Evolutionary conservation across 192 early-diverging fungal genomes (phyloP), one percentile per base, ranked within the genome.

Genomic region (Dimargaris cristalligena): DNA sequence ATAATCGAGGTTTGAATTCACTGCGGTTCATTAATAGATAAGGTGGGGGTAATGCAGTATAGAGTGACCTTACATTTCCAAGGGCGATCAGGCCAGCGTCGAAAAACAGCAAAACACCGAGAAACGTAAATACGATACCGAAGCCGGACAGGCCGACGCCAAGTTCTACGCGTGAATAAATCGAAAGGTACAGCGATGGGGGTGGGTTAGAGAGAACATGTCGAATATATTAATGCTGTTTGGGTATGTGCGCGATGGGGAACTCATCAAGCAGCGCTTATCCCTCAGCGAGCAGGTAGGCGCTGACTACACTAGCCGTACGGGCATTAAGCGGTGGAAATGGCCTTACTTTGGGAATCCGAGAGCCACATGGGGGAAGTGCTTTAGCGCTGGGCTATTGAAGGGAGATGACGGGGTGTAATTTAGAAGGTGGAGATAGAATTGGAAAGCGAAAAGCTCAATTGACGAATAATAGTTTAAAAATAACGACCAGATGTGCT

Each of bases 21-120:
- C n/a, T n/a, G n/a, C n/a, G n/a, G n/a, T 6, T 4, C 18, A 65
- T 25, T 28, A 46, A 65, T 30, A 1, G 56, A 44, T 23, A 51
- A 25, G 16, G 38, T 9, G 58, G 57, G 30, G 58, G 30, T 11
- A 50, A 33, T 29, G n/a, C n/a, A n/a, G n/a, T n/a, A n/a, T n/a
- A n/a, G n/a, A n/a, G n/a, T n/a, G n/a, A n/a, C 29, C 79, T 71
- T 83, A 91, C 89, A 71, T 97, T 96, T 62, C 94, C 94, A 59
- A 97, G 94, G 22, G 93, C 92, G 41, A 98, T 74, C 25, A 98
- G 69, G 2, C 94, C 94, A 1, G 84, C 83, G 62, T 98, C 94
- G 73, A 98, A 96, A 61, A 98, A 84, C 67, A 98, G 71, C 58
- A 94, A 62, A n/a, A 98, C 84, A 45, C 94, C 94, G 62, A 96